Base-by-base conservation (phyloP, 306 rosid species). In the Crataegus laevigata region DNA sequence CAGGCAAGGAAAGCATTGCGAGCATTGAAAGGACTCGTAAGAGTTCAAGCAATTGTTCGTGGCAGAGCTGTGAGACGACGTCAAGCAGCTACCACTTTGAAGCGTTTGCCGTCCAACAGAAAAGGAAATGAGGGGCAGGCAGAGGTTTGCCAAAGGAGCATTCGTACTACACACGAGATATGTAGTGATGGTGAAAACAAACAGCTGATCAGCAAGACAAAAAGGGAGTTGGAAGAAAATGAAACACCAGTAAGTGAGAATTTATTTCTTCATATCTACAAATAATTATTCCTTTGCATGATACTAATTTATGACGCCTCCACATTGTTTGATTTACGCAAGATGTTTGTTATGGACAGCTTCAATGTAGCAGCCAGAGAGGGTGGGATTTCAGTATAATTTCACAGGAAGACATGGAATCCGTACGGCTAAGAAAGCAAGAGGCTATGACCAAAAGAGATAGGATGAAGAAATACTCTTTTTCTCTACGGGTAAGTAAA, bases 1-100 rank as follows among this genome's bases (percentile, higher is more conserved):
- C 80, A 91, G 98, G 97, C 98, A 36, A 93, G 91, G 83, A 93
- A 93, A 84, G 97, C 98, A 51, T 58, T 91, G 77, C 81, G 86
- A 82, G 96, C 96, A 52, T 79, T 91, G 86, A 91, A 87, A 81
- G 98, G 98, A 73, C 75, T 93, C 29, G 91, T 91, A 67, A 87
- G 82, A 82, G 84, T 93, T 66, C 98, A 93, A 83, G 97, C 98
- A 61, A 84, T 91, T 72, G 82, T 86, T 84, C 93, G 98, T 0
- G 98, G 98, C 36, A 80, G 87, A 80, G 91, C 89, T 3, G 96
- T 84, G 84, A 89, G 98, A 64, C 24, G 24, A 13, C 88, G 88
- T 28, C 89, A 71, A 82, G 54, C 82, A 68, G 55, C 75, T 1
- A 52, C 26, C 3, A 45, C 71, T 77, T 62, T 76, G 81, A 87